Evolutionary conservation across 225 moss, liverwort and hornwort species (phyloP).

Genomic region (Pseudoscleropodium purum): DNA sequence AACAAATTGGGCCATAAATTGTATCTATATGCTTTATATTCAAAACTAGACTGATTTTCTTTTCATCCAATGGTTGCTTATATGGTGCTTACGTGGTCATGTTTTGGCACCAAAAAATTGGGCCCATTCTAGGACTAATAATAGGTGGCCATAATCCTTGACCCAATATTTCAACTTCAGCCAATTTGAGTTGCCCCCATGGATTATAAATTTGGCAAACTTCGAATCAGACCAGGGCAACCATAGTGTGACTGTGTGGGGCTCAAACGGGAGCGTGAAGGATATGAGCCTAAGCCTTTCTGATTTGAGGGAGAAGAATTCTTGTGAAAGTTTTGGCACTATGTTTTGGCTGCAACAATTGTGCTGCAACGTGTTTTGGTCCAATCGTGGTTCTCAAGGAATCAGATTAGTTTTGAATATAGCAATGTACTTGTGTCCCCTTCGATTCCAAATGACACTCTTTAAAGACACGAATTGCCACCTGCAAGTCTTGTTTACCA

Average conservation of each 20-base stretch:
- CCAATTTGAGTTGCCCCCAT: neutral
- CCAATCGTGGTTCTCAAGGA: neutral
- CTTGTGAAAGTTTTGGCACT: neutral
- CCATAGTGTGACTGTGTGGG: no score
- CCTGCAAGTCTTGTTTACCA: neutral
- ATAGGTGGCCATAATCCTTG: neutral
- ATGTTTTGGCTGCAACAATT: neutral
- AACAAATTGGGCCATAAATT: neutral
- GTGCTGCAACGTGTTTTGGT: neutral
- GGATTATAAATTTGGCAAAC: neutral
- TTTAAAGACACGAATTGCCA: neutral
- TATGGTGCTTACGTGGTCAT: rapidly evolving
- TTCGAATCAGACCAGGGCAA: neutral
- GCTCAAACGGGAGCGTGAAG: no score
- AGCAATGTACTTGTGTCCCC: neutral
- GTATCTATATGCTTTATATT: neutral
- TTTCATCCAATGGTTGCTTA: neutral
- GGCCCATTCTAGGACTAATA: neutral
- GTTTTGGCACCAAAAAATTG: neutral
- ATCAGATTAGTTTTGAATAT: neutral
- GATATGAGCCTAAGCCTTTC: no score
- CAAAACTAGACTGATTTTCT: rapidly evolving
- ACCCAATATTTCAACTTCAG: neutral
- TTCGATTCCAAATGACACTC: neutral
- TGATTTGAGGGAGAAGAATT: neutral